Evolutionary conservation across 2,329 filamentous ascomycete genomes (phyloP), one percentile per base, ranked within the genome.

Genomic region (Aschersonia sp.): DNA sequence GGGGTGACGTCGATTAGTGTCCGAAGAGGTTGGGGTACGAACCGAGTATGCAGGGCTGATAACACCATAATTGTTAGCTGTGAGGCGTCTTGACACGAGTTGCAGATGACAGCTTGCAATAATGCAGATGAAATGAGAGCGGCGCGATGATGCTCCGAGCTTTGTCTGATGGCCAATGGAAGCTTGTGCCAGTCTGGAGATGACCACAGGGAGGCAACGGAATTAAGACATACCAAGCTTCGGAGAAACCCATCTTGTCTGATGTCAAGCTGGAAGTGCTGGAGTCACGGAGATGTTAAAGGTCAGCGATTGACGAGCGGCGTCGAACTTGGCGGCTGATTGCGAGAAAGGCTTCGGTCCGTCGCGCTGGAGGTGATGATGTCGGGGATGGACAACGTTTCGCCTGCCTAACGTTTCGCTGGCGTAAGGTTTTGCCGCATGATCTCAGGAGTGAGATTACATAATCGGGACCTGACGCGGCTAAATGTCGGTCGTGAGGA

Each of bases 41-140:
- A 97, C 92, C 79, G 92, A 87, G 76, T 97, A 98, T 64, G 94
- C 90, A 73, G 90, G 90, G 76, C 90, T 98, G 61, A 53, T 64
- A 3, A 45, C 49, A 54, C 52, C 50, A 51, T 44, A 39, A 44
- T 49, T 47, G 64, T 79, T 65, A 79, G 75, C 65, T 67, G 53
- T 47, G 51, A 44, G 43, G 10, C 10, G 22, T 22, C 22, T 22
- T 22, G 22, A 22, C 22, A 22, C 22, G 4, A 22, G 22, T 22
- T 22, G 2, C 22, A 12, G 10, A 41, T 49, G 14, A 37, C 14
- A 14, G 32, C 47, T 47, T 39, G 45, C 41, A 51, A 52, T 47
- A 32, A 22, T 7, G 22, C 9, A 39, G 12, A 14, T 14, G 4
- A 5, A n/a, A 32, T 41, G 29, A 45, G 48, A 37, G 50, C 45